Percentiles rank a stretch among this genome's conserved stretches.
Conservation (phyloP, 495 filamentous ascomycete genomes). For the Astrothelium macrocarpum region DNA sequence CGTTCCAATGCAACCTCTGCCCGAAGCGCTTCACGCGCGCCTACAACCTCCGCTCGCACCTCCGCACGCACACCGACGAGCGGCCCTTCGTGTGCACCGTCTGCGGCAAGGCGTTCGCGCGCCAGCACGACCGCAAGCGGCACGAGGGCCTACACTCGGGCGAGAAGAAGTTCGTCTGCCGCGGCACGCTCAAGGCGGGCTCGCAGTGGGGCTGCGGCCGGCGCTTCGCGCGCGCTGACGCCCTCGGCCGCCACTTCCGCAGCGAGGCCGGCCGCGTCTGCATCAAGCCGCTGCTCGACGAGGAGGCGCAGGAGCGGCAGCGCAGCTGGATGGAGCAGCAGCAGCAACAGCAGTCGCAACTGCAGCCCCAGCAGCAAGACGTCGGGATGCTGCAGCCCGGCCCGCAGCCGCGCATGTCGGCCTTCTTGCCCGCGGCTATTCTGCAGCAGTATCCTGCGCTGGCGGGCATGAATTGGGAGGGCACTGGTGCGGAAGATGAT, state of each 20-base stretch:
- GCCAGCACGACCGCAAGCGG: constrained; percentile 36
- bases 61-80: constrained; percentile 39
- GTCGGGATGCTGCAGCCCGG: constrained; percentile 11
- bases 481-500: constrained; percentile 48
- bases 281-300: constrained; percentile 89
- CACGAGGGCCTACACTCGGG: constrained; percentile 38
- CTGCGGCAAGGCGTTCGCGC: constrained; percentile 72
- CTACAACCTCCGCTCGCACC: constrained; percentile 40
- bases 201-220: constrained; percentile 88
- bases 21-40: constrained; percentile 41
- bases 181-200: constrained; percentile 73
- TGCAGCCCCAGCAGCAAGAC: constrained; percentile 14
- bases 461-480: constrained; percentile 70
- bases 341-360: constrained; percentile 38
- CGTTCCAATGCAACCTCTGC: constrained; percentile 38
- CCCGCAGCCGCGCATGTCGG: not conserved
- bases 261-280: constrained; percentile 92
- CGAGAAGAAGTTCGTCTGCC: constrained; percentile 79
- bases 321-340: constrained; percentile 57
- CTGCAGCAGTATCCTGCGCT: constrained; percentile 87
- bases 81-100: constrained; percentile 50
- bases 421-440: constrained; percentile 65
- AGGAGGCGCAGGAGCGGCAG: constrained; percentile 63
- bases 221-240: constrained; percentile 89
- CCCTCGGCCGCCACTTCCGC: constrained; percentile 91